Evolutionary conservation across 805 yeast genomes (phyloP).

Genomic region (Candida palmyrensis): DNA sequence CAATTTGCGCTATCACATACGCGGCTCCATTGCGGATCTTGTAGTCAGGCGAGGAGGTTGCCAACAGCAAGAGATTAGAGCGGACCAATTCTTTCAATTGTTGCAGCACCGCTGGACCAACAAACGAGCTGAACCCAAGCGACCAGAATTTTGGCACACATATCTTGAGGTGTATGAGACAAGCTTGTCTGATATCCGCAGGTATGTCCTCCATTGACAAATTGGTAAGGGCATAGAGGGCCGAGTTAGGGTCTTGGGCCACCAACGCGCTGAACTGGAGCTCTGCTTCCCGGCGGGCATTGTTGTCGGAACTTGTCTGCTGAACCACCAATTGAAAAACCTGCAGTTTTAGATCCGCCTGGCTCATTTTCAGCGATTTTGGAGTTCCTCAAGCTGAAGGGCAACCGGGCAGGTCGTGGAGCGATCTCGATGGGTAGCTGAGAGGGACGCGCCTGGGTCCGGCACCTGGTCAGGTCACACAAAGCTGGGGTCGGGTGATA

Average conservation of each 20-base stretch:
- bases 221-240: constrained; percentile 37
- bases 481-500: too few species aligned
- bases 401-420: neutral
- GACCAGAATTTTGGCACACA: constrained; percentile 77
- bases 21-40: constrained; percentile 65
- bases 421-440: neutral
- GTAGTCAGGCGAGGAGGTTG: constrained; percentile 39
- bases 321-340: constrained; percentile 11
- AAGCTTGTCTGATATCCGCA: constrained; percentile 50
- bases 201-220: constrained; percentile 31
- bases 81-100: constrained; percentile 51
- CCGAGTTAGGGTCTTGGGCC: constrained; percentile 45
- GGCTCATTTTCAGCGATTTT: neutral
- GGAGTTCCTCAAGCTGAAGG: neutral
- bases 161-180: constrained; percentile 61
- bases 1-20: constrained; percentile 76
- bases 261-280: constrained; percentile 37
- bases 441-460: neutral
- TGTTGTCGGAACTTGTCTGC: constrained; percentile 46
- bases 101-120: constrained; percentile 58
- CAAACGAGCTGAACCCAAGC: constrained; percentile 70
- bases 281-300: constrained; percentile 49
- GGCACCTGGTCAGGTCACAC: too few species aligned
- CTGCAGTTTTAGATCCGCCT: too few species aligned
- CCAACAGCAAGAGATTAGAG: constrained; percentile 42